Evolutionary conservation across 768 basidiomycete species (phyloP).

Genomic region (Leucosporidium creatinivorum): DNA sequence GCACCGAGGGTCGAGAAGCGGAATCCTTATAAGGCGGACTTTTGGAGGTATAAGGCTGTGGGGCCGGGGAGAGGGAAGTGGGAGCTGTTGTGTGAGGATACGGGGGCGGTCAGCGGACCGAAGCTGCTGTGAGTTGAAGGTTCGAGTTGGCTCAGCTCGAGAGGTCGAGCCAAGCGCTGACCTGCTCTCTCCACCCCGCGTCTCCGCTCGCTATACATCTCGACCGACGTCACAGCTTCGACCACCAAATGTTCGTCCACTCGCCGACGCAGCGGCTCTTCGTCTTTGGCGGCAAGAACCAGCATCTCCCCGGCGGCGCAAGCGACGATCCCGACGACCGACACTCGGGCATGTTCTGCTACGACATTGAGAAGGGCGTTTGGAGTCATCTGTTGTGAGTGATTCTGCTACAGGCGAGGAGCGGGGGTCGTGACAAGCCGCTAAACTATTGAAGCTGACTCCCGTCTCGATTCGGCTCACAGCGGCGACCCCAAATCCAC

Average conservation of each 20-base stretch:
- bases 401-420: too few relatives aligned
- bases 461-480: neutral
- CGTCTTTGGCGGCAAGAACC: conserved; percentile 34
- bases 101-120: conserved; percentile 25
- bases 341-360: conserved; percentile 25
- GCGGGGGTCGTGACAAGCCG: too few relatives aligned
- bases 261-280: conserved; percentile 10
- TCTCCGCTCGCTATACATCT: too few relatives aligned
- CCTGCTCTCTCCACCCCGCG: neutral
- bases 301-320: neutral
- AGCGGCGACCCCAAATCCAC: conserved; percentile 24
- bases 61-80: conserved; percentile 21
- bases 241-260: conserved; percentile 25
- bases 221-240: too few relatives aligned
- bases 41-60: conserved; percentile 28
- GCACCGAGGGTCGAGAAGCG: neutral
- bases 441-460: too few relatives aligned
- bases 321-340: neutral
- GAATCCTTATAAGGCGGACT: conserved; percentile 8
- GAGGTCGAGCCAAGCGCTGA: neutral
- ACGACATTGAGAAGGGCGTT: neutral
- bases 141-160: neutral
- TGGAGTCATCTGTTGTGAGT: conserved; percentile 28
- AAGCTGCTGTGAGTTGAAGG: conserved; percentile 12
- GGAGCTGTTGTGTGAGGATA: conserved; percentile 28